These are phyloP conservation scores for Gardenia jasminoides DNA, from an alignment of 257 asterid species.

Conservation along the genomic window DNA sequence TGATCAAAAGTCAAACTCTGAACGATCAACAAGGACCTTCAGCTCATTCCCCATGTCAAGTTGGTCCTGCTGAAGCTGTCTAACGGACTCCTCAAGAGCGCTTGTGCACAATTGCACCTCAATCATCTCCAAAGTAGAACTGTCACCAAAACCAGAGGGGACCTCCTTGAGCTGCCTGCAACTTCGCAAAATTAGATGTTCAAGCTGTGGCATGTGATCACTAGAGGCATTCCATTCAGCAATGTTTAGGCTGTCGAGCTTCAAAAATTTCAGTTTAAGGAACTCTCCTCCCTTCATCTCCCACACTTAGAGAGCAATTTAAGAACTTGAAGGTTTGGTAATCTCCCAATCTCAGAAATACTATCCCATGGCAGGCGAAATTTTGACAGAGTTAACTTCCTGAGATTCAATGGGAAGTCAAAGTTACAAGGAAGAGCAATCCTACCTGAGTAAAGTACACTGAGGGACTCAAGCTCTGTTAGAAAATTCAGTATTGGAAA, in stretches of 20 bases:
- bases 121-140: background rate
- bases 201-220: constrained; percentile 2
- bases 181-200: constrained; percentile 4
- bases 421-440: background rate
- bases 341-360: background rate
- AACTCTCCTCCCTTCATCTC: background rate
- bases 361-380: constrained; percentile 9
- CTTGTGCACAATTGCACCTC: background rate
- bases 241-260: constrained; percentile 1
- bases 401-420: background rate
- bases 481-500: background rate
- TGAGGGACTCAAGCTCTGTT: background rate
- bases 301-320: background rate
- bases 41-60: constrained; percentile 1
- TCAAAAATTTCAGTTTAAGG: background rate
- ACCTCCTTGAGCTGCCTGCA: constrained; percentile 10
- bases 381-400: background rate
- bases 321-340: background rate
- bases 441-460: background rate
- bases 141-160: background rate
- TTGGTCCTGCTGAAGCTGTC: background rate
- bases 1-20: background rate
- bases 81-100: background rate
- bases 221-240: constrained; percentile 1
- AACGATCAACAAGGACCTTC: background rate